phyloP scores from a whole-genome alignment of 495 filamentous ascomycete genomes.

The Penicillium malachiteum region DNA sequence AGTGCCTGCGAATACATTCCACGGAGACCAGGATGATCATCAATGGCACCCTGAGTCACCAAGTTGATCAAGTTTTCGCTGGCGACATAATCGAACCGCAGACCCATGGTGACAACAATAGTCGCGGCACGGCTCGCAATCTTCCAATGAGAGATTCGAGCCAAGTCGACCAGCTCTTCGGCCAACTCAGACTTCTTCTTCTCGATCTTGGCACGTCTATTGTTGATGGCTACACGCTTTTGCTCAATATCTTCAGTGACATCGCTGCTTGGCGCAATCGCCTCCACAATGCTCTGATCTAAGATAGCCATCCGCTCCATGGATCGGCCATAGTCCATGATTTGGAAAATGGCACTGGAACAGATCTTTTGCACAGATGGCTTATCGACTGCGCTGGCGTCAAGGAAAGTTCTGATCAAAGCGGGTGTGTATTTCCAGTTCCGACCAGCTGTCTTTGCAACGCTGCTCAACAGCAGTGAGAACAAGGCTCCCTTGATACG shows the following conservation, averaged over 20 bases:
- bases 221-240: conserved; percentile 66
- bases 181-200: conserved; percentile 78
- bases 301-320: conserved; percentile 83
- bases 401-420: conserved; percentile 83
- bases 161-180: conserved; percentile 73
- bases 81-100: conserved; percentile 85
- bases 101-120: conserved; percentile 82
- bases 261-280: conserved; percentile 70
- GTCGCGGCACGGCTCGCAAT: conserved; percentile 84
- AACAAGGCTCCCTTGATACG: conserved; percentile 94
- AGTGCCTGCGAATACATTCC: conserved; percentile 78
- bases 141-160: conserved; percentile 88
- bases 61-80: conserved; percentile 78
- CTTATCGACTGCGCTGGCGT: conserved; percentile 86
- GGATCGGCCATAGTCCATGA: conserved; percentile 87
- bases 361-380: conserved; percentile 91
- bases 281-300: conserved; percentile 68
- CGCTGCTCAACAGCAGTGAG: conserved; percentile 80
- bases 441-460: conserved; percentile 81
- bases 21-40: conserved; percentile 83
- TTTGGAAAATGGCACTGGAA: conserved; percentile 72
- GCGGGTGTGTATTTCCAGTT: conserved; percentile 92
- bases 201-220: conserved; percentile 73
- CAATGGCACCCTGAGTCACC: conserved; percentile 79
- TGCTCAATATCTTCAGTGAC: conserved; percentile 61